Base-by-base conservation (phyloP, 495 filamentous ascomycete genomes). In the Acidiella bohemica region DNA sequence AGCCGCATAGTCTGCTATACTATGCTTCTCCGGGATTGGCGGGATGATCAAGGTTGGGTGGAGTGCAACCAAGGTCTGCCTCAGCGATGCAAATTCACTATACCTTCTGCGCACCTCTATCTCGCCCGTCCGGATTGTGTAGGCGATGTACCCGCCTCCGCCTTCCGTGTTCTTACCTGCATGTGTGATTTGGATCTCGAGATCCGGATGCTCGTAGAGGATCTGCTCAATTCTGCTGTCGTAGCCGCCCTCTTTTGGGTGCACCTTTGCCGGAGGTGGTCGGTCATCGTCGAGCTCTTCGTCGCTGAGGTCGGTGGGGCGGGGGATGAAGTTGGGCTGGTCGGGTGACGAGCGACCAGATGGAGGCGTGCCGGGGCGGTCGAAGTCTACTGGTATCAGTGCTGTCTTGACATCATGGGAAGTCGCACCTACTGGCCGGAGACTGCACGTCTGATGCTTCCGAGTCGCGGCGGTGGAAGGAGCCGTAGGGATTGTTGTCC, bases 11-110 rank as follows among this genome's bases (percentile, higher is more conserved):
- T 97, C 90, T 33, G 90, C 88, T 80, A 96, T 88, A 38, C 84
- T 85, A 56, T 96, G 90, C 59, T 97, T 97, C 63, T 97, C 90
- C 7, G 90, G 90, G 47, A 97, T 97, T 2, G 90, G 90, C 0
- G 90, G 90, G 37, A 97, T 81, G 46, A 97, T 78, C 24, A 96
- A 72, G 2, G 90, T 95, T 1, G 90, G 90, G 51, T 96, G 92
- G 40, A 97, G 67, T 44, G 80, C 79, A 16, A 85, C 81, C 13
- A 97, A 72, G 1, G 87, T 87, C 51, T 84, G 78, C 45, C 90
- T 71, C 32, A 97, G 66, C 5, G 84, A 93, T n/a, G 81, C 80
- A 55, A 97, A 97, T 56, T 97, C 90, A 1, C 92, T 96, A 58
- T 97, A 97, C 47, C 90, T 75, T 44, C 90, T 74, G 28, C 90